Evolutionary conservation across 352 stramenopile genomes (phyloP).

Genomic region (Phytophthora crassamura): DNA sequence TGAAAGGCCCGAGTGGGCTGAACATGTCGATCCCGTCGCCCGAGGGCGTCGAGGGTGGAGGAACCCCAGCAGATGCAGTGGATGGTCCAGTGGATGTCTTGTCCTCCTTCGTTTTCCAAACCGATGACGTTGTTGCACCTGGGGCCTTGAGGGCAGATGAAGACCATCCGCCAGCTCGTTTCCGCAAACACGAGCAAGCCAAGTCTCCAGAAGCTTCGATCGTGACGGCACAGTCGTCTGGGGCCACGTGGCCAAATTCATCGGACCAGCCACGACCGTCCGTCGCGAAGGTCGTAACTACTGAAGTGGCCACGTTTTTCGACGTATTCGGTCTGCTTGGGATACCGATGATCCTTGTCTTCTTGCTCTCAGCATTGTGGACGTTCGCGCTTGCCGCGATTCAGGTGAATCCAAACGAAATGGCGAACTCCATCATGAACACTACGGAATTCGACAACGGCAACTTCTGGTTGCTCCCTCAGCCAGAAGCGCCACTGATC

Average conservation of each 20-base stretch:
- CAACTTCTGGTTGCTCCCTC: conserved; percentile 47
- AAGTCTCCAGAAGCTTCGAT: neutral
- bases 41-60: too few species aligned
- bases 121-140: neutral
- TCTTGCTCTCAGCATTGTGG: conserved; percentile 35
- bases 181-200: neutral
- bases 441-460: conserved; percentile 41
- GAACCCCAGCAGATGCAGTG: too few species aligned
- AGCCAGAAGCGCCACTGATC: conserved; percentile 16
- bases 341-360: conserved; percentile 39
- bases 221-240: neutral
- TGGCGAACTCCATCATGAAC: conserved; percentile 41
- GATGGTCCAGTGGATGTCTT: neutral
- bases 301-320: conserved; percentile 19
- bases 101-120: neutral
- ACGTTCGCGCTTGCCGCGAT: conserved; percentile 37
- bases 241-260: neutral
- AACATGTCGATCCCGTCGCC: too few species aligned
- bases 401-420: conserved; percentile 32
- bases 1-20: too few species aligned
- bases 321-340: conserved; percentile 39
- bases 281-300: neutral
- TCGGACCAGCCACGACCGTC: neutral
- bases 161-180: neutral
- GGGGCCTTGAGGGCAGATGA: neutral